Evolutionary conservation across 75 land plant species (phyloP).

Genomic region (Selaginella moellendorffii): DNA sequence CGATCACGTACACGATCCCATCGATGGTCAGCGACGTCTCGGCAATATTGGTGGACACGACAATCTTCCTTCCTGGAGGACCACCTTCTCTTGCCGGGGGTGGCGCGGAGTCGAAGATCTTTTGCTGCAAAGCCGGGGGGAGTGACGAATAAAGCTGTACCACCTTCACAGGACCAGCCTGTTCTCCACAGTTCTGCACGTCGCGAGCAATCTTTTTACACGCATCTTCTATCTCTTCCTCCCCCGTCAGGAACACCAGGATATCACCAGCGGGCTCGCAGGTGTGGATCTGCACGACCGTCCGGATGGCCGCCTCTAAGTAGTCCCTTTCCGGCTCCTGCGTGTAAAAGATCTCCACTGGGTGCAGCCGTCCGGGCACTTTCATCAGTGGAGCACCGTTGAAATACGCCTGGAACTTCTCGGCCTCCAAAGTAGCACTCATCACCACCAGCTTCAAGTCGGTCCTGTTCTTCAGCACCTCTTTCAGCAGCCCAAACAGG

Average conservation of each 20-base stretch:
- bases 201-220: background rate
- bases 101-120: conserved; percentile 94
- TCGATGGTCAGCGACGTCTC: conserved; percentile 95
- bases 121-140: conserved; percentile 95
- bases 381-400: conserved; percentile 5
- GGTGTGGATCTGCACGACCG: conserved; percentile 2
- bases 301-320: conserved; percentile 6
- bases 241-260: conserved; percentile 2
- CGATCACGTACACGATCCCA: conserved; percentile 94
- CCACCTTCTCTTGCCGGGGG: conserved; percentile 59
- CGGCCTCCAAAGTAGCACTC: conserved; percentile 7
- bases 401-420: conserved; percentile 1
- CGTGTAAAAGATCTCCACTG: conserved; percentile 3
- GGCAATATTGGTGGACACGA: conserved; percentile 98
- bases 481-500: conserved; percentile 2
- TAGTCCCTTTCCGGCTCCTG: conserved; percentile 4
- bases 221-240: conserved; percentile 10
- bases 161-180: conserved; percentile 82
- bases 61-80: conserved; percentile 84
- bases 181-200: conserved; percentile 64
- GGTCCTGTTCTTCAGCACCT: background rate
- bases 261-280: conserved; percentile 11
- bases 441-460: conserved; percentile 6
- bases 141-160: conserved; percentile 90
- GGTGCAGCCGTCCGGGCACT: conserved; percentile 2